Evolutionary conservation across 2,329 filamentous ascomycete genomes (phyloP), one percentile per base, ranked within the genome.

Genomic region (Sporothrix brasiliensis): DNA sequence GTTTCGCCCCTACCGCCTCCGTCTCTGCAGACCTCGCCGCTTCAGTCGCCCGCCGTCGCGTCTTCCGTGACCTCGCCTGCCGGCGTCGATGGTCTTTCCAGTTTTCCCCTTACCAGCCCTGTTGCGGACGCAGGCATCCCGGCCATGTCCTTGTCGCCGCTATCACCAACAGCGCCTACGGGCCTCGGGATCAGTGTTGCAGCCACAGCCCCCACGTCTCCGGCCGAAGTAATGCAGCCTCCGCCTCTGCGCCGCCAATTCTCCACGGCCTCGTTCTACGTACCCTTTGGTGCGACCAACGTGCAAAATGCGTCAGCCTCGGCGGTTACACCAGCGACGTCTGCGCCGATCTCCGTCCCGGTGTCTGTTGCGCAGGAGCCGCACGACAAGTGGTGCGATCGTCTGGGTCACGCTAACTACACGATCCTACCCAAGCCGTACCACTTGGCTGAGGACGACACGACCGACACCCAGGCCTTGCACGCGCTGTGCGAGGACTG

Each of bases 321-420:
- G 16, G 47, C 78, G 74, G 86, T 79, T 67, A 82, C 86, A 49
- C 84, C 34, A 34, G 7, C 86, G 4, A 87, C 91, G 19, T 87
- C 89, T 3, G 56, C 34, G 34, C 34, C 27, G 27, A 3, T 85
- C 4, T 24, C 58, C 2, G 14, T 41, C 4, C 85, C 66, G 10
- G 27, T 68, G 9, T 24, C 69, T 11, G 44, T 66, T 4, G 60
- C 61, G 73, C 82, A 89, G 44, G 88, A 91, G 69, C 87, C 89
- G 6, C 85, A 89, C 66, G 93, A 97, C 77, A 88, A 90, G 74
- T 97, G 94, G 94, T 91, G 92, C 0, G 88, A 91, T 76, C 89
- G 88, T 70, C 87, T 98, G 16, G 94, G 94, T 39, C 94, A 98
- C 78, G 94, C 94, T 74, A 97, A 98, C 81, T 97, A 96, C 79